These are phyloP conservation scores for Phytophthora pluvialis DNA, from an alignment of 352 stramenopile species.

Conservation along the genomic window DNA sequence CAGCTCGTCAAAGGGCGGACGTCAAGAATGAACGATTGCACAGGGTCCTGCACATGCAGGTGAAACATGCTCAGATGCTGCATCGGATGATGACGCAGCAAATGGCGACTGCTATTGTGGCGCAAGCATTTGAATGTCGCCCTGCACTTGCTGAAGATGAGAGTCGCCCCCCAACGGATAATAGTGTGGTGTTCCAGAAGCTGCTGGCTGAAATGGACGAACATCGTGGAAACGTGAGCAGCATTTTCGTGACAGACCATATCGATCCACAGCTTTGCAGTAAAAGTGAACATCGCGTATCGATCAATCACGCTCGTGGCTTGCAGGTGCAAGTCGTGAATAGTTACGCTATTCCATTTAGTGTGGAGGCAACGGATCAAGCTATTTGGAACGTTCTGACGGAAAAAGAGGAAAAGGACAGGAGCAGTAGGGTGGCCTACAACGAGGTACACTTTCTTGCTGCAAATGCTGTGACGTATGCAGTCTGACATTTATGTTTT, in stretches of 20 bases:
- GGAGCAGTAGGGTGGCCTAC: constrained; percentile 18
- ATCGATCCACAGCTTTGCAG: not conserved
- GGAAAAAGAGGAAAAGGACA: not conserved
- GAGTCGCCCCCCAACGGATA: constrained; percentile 16
- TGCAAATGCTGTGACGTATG: not conserved
- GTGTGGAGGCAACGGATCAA: constrained; percentile 14
- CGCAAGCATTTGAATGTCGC: constrained; percentile 14
- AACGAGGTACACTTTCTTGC: constrained; percentile 15
- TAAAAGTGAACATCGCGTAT: constrained; percentile 6
- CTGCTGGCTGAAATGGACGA: constrained; percentile 18
- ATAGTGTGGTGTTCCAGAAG: constrained; percentile 22
- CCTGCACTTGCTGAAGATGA: constrained; percentile 7
- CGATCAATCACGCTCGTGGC: constrained; percentile 13
- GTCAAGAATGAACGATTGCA: constrained; percentile 23
- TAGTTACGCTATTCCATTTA: constrained; percentile 26
- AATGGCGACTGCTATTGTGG: constrained; percentile 11
- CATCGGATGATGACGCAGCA: constrained; percentile 25
- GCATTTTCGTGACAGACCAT: not conserved
- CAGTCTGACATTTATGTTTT: not conserved
- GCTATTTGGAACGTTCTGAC: constrained; percentile 17
- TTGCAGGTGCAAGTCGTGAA: constrained; percentile 24
- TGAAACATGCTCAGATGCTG: constrained; percentile 24
- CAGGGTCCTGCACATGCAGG: constrained; percentile 19
- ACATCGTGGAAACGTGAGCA: not conserved
- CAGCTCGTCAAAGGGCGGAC: constrained; percentile 16